Conservation (phyloP, 1,284 basidiomycete genomes). For the Pisolithus thermaeus region DNA sequence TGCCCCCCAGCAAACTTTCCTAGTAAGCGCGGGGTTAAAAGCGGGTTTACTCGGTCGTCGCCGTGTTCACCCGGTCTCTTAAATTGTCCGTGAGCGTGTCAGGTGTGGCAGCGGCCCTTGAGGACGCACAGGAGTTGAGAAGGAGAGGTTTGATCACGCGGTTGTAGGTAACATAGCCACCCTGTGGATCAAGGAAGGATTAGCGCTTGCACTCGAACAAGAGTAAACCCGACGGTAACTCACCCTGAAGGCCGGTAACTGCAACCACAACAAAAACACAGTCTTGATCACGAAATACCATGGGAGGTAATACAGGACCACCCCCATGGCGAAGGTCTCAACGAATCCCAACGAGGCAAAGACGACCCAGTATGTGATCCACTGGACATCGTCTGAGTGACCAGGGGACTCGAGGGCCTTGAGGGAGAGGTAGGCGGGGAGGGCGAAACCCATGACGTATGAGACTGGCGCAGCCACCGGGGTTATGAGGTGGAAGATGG, state of each 20-base stretch:
- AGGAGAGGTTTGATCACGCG: conserved; percentile 67
- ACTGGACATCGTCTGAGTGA: conserved; percentile 75
- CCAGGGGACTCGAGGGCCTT: conserved; percentile 75
- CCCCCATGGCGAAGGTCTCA: conserved; percentile 68
- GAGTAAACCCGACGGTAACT: too few relatives aligned
- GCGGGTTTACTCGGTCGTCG: conserved; percentile 23
- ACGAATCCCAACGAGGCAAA: conserved; percentile 85
- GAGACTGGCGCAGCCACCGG: conserved; percentile 76
- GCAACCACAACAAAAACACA: conserved; percentile 82
- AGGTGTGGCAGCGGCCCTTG: conserved; percentile 20
- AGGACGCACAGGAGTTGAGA: conserved; percentile 39
- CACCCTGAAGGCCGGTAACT: conserved; percentile 74
- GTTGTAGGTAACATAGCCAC: conserved; percentile 68
- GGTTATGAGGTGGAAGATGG: conserved; percentile 76
- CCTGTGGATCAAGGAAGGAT: conserved; percentile 34
- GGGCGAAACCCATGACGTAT: conserved; percentile 78
- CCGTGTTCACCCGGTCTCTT: conserved; percentile 40
- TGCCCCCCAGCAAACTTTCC: neutral
- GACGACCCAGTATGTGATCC: conserved; percentile 87
- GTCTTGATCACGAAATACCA: conserved; percentile 93
- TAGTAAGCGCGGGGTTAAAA: neutral
- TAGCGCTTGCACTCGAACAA: too few relatives aligned
- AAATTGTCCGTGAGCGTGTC: conserved; percentile 34
- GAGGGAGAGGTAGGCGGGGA: conserved; percentile 83
- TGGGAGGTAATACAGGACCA: conserved; percentile 78